phyloP scores from a whole-genome alignment of 2,329 filamentous ascomycete genomes.

The Hypomyces rosellus region DNA sequence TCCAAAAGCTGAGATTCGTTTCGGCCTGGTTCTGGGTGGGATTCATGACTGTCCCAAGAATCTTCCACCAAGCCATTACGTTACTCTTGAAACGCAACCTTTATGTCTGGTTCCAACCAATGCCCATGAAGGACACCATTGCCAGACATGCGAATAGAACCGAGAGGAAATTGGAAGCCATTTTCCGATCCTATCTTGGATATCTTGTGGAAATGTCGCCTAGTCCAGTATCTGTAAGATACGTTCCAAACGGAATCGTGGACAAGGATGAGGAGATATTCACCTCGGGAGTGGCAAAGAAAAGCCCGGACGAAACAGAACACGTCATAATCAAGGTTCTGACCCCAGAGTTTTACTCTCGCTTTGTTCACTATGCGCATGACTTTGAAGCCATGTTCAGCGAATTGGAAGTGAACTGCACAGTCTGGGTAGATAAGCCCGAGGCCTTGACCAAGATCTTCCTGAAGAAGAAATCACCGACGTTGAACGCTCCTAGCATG shows the following conservation, averaged over 20 bases:
- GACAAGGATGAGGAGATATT: conserved; percentile 32
- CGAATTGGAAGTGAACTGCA: conserved; percentile 53
- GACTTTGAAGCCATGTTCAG: conserved; percentile 56
- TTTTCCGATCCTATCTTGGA: conserved; percentile 43
- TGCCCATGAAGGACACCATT: conserved; percentile 52
- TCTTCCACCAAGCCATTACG: conserved; percentile 51
- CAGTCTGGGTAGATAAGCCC: conserved; percentile 50
- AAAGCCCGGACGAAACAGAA: conserved; percentile 18
- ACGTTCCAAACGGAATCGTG: conserved; percentile 45
- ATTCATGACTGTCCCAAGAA: conserved; percentile 59
- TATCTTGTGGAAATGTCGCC: conserved; percentile 43
- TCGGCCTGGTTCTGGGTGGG: conserved; percentile 61
- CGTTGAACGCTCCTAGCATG: conserved; percentile 28
- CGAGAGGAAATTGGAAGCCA: conserved; percentile 41
- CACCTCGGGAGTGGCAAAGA: conserved; percentile 23
- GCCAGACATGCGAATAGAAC: conserved; percentile 43
- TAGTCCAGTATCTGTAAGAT: conserved; percentile 43
- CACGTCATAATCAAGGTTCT: conserved; percentile 52
- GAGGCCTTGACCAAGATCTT: conserved; percentile 43
- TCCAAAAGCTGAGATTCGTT: conserved; percentile 42
- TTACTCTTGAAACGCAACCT: conserved; percentile 53
- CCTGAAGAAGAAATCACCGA: conserved; percentile 32
- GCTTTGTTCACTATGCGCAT: conserved; percentile 57
- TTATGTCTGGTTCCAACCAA: conserved; percentile 59
- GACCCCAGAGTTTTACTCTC: conserved; percentile 61